Evolutionary conservation across 805 yeast genomes (phyloP).

Genomic region (Kodamaea jinghongensis): DNA sequence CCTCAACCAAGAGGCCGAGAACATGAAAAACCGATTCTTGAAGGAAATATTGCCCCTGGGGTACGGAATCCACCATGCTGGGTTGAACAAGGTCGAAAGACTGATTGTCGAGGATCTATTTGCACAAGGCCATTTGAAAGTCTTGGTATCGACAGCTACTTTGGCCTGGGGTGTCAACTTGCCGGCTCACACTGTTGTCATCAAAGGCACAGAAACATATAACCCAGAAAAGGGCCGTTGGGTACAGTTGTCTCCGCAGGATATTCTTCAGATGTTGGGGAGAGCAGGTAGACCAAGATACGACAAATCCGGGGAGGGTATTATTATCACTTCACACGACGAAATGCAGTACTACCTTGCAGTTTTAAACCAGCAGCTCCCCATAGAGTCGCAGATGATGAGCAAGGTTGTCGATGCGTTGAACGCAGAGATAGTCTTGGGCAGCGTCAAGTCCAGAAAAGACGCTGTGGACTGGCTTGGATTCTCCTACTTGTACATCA

Average conservation of each 20-base stretch:
- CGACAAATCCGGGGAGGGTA: constrained; percentile 91
- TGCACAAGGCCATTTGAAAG: constrained; percentile 83
- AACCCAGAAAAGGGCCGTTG: constrained; percentile 88
- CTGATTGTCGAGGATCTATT: constrained; percentile 78
- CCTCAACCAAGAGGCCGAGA: constrained; percentile 59
- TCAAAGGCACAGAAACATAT: constrained; percentile 91
- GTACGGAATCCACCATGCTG: constrained; percentile 92
- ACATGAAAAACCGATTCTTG: constrained; percentile 51
- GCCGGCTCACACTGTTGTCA: constrained; percentile 92
- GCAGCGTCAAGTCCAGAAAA: constrained; percentile 54
- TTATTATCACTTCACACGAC: constrained; percentile 81
- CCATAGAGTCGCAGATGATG: constrained; percentile 87
- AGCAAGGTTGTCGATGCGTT: constrained; percentile 66
- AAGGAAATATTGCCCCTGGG: constrained; percentile 65
- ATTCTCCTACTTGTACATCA: constrained; percentile 70
- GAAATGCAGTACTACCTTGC: constrained; percentile 89
- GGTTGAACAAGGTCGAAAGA: constrained; percentile 70
- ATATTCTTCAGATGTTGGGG: constrained; percentile 94
- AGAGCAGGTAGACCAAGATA: constrained; percentile 97
- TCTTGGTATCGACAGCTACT: constrained; percentile 87
- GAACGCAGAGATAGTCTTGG: constrained; percentile 85
- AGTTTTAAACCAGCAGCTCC: constrained; percentile 84
- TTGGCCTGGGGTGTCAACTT: constrained; percentile 96
- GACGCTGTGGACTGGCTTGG: constrained; percentile 84
- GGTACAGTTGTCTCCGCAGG: constrained; percentile 93